These are phyloP conservation scores for Phallus indusiatus DNA, from an alignment of 768 basidiomycete genomes.

Conservation along the genomic window DNA sequence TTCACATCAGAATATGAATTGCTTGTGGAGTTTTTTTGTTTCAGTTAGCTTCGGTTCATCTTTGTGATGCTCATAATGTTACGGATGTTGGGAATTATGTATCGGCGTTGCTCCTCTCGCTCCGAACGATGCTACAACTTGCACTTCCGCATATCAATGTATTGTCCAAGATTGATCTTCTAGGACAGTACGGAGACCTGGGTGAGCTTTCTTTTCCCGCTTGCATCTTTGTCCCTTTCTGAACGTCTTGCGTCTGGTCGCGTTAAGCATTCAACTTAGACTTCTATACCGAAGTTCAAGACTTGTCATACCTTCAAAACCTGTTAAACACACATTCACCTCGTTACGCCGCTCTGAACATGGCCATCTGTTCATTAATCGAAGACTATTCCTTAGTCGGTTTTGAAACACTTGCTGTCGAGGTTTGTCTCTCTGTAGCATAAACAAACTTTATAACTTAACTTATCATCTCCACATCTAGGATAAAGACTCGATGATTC, in stretches of 20 bases:
- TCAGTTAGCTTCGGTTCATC: slow-evolving; percentile 86
- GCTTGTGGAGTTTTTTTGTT: neutral
- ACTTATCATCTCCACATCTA: slow-evolving; percentile 21
- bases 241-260: neutral
- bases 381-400: slow-evolving; percentile 90
- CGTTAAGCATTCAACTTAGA: slow-evolving; percentile 89
- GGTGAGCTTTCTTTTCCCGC: slow-evolving; percentile 41
- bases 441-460: neutral
- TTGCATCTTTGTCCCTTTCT: neutral
- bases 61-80: slow-evolving; percentile 96
- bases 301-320: slow-evolving; percentile 80
- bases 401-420: slow-evolving; percentile 95
- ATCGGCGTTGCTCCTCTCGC: slow-evolving; percentile 81
- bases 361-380: slow-evolving; percentile 84
- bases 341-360: slow-evolving; percentile 71
- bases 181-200: slow-evolving; percentile 82
- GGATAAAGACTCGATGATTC: slow-evolving; percentile 94
- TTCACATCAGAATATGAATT: neutral
- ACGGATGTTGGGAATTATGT: slow-evolving; percentile 94
- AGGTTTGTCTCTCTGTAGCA: slow-evolving; percentile 39
- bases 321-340: slow-evolving; percentile 56
- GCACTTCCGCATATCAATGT: slow-evolving; percentile 99
- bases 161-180: slow-evolving; percentile 89
- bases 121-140: slow-evolving; percentile 96
- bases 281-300: slow-evolving; percentile 97